Evolutionary conservation across 2,329 filamentous ascomycete species (phyloP).

Genomic region (Colletotrichum coccodes): DNA sequence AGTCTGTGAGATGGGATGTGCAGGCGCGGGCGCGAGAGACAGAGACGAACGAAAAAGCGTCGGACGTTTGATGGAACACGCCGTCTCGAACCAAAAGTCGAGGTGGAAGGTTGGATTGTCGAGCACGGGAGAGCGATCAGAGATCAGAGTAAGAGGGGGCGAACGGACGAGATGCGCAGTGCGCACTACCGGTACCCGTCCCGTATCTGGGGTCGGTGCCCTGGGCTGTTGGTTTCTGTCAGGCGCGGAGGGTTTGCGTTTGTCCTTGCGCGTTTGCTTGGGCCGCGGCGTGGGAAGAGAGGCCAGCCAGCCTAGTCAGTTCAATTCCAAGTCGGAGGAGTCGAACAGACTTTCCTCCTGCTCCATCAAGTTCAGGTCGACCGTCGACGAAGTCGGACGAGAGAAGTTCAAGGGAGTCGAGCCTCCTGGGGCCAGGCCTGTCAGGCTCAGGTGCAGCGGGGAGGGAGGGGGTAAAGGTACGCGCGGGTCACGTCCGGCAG

Average conservation of each 20-base stretch:
- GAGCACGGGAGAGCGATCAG: background rate
- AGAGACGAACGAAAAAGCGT: background rate
- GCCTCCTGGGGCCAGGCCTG: slow-evolving; percentile 25
- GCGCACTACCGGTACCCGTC: background rate
- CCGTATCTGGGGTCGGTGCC: slow-evolving; percentile 26
- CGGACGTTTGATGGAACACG: slow-evolving; percentile 31
- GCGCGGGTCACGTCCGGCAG: slow-evolving; percentile 29
- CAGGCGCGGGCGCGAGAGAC: background rate
- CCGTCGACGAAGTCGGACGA: background rate
- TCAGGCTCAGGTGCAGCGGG: slow-evolving; percentile 18
- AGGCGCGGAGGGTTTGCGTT: slow-evolving; percentile 27
- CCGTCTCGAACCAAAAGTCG: slow-evolving; percentile 12
- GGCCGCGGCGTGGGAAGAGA: slow-evolving; percentile 23
- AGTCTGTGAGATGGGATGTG: background rate
- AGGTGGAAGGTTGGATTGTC: background rate
- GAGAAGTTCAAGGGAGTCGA: background rate
- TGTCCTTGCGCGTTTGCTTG: slow-evolving; percentile 24
- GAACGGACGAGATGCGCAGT: slow-evolving; percentile 6
- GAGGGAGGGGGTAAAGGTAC: background rate
- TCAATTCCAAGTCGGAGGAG: background rate
- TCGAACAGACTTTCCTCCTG: slow-evolving; percentile 15
- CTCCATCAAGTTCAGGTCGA: slow-evolving; percentile 17
- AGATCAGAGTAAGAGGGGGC: background rate
- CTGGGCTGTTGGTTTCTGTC: slow-evolving; percentile 19
- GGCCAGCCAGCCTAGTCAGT: background rate